Evolutionary conservation across 805 yeast genomes (phyloP).

Genomic region (Cyberlindnera subsufficiens): DNA sequence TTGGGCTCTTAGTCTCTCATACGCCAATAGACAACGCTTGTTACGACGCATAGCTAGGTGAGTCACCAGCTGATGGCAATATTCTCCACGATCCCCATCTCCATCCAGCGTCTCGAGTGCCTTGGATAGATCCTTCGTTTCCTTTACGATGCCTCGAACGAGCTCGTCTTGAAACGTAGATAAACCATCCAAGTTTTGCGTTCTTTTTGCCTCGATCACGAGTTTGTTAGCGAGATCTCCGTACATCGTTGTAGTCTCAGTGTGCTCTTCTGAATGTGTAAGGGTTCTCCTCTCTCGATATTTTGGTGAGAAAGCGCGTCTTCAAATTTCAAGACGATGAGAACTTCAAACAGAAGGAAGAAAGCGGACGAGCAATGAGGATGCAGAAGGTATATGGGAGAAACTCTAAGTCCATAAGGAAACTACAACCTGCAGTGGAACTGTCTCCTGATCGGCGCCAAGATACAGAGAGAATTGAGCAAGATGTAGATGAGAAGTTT

Average conservation of each 20-base stretch:
- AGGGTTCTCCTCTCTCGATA: no score
- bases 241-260: constrained; percentile 48
- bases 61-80: constrained; percentile 12
- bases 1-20: constrained; percentile 66
- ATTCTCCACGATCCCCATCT: constrained; percentile 3
- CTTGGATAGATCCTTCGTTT: constrained; percentile 55
- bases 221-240: constrained; percentile 85
- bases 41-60: constrained; percentile 62
- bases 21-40: constrained; percentile 84
- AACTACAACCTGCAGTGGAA: not conserved
- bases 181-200: constrained; percentile 55
- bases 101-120: constrained; percentile 6
- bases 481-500: no score
- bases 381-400: no score
- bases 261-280: no score
- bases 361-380: no score
- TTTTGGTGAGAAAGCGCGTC: no score
- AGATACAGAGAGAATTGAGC: not conserved
- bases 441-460: not conserved
- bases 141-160: constrained; percentile 64
- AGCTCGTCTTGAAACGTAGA: constrained; percentile 72
- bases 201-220: constrained; percentile 78
- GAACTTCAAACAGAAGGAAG: not conserved
- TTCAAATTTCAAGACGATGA: not conserved
- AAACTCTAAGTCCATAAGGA: no score